phyloP scores from a whole-genome alignment of 2,329 filamentous ascomycete genomes.

The Diaporthe helianthi region DNA sequence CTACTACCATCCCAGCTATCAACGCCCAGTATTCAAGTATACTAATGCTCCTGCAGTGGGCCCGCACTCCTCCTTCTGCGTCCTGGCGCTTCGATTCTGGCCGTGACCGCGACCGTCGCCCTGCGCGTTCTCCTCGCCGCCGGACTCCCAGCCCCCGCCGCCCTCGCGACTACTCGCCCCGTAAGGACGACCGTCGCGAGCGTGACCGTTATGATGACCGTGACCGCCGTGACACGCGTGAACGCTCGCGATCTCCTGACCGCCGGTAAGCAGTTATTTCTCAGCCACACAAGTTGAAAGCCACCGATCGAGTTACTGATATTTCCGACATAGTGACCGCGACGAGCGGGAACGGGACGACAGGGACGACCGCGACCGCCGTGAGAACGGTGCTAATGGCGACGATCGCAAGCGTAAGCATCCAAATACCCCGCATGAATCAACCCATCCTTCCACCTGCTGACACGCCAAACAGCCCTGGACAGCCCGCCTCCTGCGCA shows the following conservation, averaged over 20 bases:
- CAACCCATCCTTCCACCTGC: slow-evolving; percentile 46
- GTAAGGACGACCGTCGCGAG: slow-evolving; percentile 86
- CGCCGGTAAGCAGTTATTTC: slow-evolving; percentile 53
- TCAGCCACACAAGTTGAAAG: slow-evolving; percentile 35
- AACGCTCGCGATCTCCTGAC: slow-evolving; percentile 77
- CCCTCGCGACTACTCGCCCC: slow-evolving; percentile 78
- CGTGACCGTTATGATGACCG: slow-evolving; percentile 81
- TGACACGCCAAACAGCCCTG: slow-evolving; percentile 52
- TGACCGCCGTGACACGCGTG: slow-evolving; percentile 73
- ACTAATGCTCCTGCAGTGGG: slow-evolving; percentile 73
- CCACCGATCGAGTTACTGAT: slow-evolving; percentile 53
- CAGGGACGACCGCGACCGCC: slow-evolving; percentile 74
- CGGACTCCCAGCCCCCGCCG: slow-evolving; percentile 82
- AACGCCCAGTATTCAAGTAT: slow-evolving; percentile 22
- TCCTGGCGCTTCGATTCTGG: slow-evolving; percentile 98
- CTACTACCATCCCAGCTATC: slow-evolving; percentile 13
- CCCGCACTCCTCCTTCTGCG: slow-evolving; percentile 94
- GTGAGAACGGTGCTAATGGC: slow-evolving; percentile 80
- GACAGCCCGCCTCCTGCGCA: slow-evolving; percentile 85
- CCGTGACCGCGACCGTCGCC: slow-evolving; percentile 72
- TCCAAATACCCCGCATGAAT: slow-evolving; percentile 36
- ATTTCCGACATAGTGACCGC: slow-evolving; percentile 50
- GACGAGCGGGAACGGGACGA: slow-evolving; percentile 67
- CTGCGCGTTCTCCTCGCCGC: slow-evolving; percentile 66
- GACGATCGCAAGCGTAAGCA: slow-evolving; percentile 87